phyloP scores from a whole-genome alignment of 164 flowering plant genomes.

The Litsea cubeba region DNA sequence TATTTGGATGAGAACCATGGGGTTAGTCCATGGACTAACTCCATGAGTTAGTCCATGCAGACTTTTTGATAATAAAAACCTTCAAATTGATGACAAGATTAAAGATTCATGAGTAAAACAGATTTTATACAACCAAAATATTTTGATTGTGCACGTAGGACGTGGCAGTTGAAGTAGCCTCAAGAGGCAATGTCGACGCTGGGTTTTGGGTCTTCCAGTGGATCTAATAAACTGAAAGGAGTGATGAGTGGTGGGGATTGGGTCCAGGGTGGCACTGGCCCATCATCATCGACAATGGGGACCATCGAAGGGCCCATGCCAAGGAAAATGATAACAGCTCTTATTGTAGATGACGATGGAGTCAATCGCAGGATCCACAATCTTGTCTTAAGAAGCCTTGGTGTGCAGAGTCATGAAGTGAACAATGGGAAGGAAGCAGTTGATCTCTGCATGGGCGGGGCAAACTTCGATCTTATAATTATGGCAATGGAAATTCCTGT shows the following conservation, averaged over 20 bases:
- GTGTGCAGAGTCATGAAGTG: constrained; percentile 13
- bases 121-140: no score
- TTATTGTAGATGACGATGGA: constrained; percentile 30
- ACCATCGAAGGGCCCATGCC: neutral
- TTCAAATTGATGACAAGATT: no score
- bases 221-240: neutral
- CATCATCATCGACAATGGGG: neutral
- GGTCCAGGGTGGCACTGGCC: no score
- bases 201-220: neutral
- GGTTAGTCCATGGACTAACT: no score
- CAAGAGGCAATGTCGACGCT: neutral
- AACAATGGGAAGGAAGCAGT: constrained; percentile 34
- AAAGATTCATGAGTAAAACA: no score
- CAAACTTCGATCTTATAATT: constrained; percentile 21
- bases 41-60: no score
- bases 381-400: constrained; percentile 13
- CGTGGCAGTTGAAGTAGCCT: neutral
- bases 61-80: no score
- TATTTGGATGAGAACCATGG: no score
- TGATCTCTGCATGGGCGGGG: constrained; percentile 14
- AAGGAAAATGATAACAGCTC: constrained; percentile 9
- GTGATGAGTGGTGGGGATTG: neutral
- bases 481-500: constrained; percentile 42
- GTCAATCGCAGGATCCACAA: constrained; percentile 20
- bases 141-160: neutral